Conservation (phyloP, 805 yeast genomes). For the Cyberlindnera lachancei region DNA sequence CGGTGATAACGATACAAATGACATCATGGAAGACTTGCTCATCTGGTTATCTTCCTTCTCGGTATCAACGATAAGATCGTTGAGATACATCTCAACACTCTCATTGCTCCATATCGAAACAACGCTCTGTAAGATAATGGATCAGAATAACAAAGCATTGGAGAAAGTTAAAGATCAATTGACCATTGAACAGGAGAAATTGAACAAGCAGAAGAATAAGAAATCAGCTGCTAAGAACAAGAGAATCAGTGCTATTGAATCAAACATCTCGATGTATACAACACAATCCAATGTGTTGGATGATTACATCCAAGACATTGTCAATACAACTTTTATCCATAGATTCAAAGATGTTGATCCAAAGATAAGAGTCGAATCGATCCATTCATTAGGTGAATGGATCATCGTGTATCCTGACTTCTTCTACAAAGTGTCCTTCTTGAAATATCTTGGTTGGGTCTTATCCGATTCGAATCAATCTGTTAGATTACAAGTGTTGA, state of each 20-base stretch:
- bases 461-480: conserved; percentile 58
- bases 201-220: no score
- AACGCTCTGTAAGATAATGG: conserved; percentile 43
- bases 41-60: conserved; percentile 75
- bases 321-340: conserved; percentile 60
- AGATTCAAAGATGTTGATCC: conserved; percentile 78
- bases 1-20: conserved; percentile 27
- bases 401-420: conserved; percentile 62
- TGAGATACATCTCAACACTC: conserved; percentile 61
- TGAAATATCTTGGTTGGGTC: conserved; percentile 80
- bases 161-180: conserved; percentile 33
- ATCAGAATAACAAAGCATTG: conserved; percentile 27
- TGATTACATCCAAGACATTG: conserved; percentile 56
- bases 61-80: conserved; percentile 59
- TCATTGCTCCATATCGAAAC: conserved; percentile 55
- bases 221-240: conserved; percentile 31
- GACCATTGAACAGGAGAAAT: conserved; percentile 24
- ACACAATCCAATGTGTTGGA: conserved; percentile 46
- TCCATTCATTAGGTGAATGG: conserved; percentile 59
- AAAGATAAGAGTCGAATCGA: conserved; percentile 61
- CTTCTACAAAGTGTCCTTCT: conserved; percentile 60
- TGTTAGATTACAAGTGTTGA: conserved; percentile 62
- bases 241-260: conserved; percentile 39
- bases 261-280: conserved; percentile 33
- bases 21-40: conserved; percentile 48